Base-by-base conservation (phyloP, 176 grass and related monocot genomes). In the Oryza longistaminata region DNA sequence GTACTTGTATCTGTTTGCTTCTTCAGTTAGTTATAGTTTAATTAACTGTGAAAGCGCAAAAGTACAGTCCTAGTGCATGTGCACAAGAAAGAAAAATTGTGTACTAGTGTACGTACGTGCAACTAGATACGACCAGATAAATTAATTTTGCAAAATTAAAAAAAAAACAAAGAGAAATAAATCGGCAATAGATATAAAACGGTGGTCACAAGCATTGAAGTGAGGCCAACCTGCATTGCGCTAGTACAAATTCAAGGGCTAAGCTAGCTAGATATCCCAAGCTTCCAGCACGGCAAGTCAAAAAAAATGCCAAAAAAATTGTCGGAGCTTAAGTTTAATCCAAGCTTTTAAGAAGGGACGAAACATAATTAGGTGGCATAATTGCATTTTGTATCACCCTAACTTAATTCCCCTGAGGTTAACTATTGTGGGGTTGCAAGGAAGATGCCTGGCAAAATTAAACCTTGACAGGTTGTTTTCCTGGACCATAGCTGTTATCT, bases 61-160 rank as follows among this genome's bases (percentile, higher is more conserved):
- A 71, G 40, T 65, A 48, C 79, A 73, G 37, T 37, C 15, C 48
- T 14, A 65, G 17, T 61, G 53, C 76, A 62, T 85, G 81, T 75
- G 76, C 76, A 80, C 34, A 60, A 27, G 34, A 74, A 58, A 61
- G 4, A 25, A 76, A 70, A 55, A 43, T 43, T 76, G 61, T 9
- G 76, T 61, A 64, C 16, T 12, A 60, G 39, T 55, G 76, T 76
- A 77, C 77, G 78, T 77, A 85, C 66, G 71, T 77, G 77, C 78
- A 66, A 66, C 72, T 86, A 81, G 50, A 52, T 33, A 58, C 76
- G 9, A n/a, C 39, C 71, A 65, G 58, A 24, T 7, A 62, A 62
- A 21, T 62, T 62, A 62, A 65, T 42, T 50, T 60, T 85, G 31
- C 34, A n/a, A 62, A 62, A 31, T 31, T 31, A 0, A 62, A 22